phyloP scores from a whole-genome alignment of 2,329 filamentous ascomycete genomes.

The Alternaria ethzedia region DNA sequence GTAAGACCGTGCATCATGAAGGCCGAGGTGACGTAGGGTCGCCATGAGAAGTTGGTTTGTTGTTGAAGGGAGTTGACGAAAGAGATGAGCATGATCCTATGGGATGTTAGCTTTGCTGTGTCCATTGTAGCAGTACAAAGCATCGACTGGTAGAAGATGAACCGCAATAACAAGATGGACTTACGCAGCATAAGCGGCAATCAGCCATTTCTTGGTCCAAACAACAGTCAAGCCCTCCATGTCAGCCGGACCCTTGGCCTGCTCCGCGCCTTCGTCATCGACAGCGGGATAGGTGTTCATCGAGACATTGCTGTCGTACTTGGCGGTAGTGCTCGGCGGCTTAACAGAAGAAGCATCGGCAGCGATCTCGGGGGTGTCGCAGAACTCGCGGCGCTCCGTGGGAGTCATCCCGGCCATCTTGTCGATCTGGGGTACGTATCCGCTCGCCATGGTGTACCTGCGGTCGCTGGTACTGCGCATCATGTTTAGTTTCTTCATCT shows the following conservation, averaged over 20 bases:
- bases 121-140: background rate
- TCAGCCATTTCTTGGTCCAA: slow-evolving; percentile 51
- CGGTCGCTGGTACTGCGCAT: background rate
- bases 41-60: slow-evolving; percentile 48
- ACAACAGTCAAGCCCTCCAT: slow-evolving; percentile 51
- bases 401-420: slow-evolving; percentile 7
- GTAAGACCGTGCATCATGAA: slow-evolving; percentile 42
- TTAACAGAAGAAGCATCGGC: background rate
- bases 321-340: background rate
- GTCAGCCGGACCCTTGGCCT: slow-evolving; percentile 32
- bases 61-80: slow-evolving; percentile 55
- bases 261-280: background rate
- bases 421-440: slow-evolving; percentile 7
- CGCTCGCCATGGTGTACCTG: slow-evolving; percentile 5
- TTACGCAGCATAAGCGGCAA: slow-evolving; percentile 44
- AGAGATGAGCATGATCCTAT: slow-evolving; percentile 24
- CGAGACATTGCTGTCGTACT: background rate
- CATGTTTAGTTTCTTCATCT: background rate
- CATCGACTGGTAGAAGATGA: background rate
- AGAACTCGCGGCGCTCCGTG: slow-evolving; percentile 3
- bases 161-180: background rate
- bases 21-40: slow-evolving; percentile 46
- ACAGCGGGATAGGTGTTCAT: background rate
- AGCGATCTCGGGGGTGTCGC: background rate
- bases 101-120: background rate